Evolutionary conservation across 768 basidiomycete genomes (phyloP), one percentile per base, ranked within the genome.

Genomic region (Kockovaella imperatae): DNA sequence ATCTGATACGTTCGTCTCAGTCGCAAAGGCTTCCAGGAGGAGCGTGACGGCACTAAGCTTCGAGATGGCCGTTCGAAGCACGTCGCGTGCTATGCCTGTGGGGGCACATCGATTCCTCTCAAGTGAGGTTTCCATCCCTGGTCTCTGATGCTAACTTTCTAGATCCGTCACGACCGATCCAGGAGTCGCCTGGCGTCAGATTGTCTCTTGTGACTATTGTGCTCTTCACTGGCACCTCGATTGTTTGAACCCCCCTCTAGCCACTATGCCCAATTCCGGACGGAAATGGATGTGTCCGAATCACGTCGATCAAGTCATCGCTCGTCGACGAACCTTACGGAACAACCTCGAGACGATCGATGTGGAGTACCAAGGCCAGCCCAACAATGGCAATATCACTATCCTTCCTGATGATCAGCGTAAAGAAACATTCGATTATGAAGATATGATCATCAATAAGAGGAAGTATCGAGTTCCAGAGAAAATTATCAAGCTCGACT

Each of bases 221-320:
- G 78, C 77, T 52, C 78, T 93, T 36, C 86, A 91, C 68, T 99
- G 93, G 86, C 95, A 99, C 66, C 79, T 96, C 47, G 95, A 97
- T 69, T 99, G 95, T 60, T 76, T 97, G 24, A 84, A 87, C 60
- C 95, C 93, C 14, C 95, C 95, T 6, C 74, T 93, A 50, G 75
- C 83, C 20, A 77, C 77, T 32, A 83, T 97, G 79, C 95, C 95
- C 3, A 78, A 84, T 11, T 80, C 83, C 49, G 81, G 80, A 57
- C 86, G 83, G 76, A 95, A 91, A 70, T 99, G 93, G 91, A 95
- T 93, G 90, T 99, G 95, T 70, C 95, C 95, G 6, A 88, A 93
- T 63, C 95, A 99, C 66, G 83, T 81, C n/a, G 90, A 95, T 56
- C 80, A 82, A 49, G 77, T 83, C 45, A 69, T 86, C 51, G 78